phyloP scores from a whole-genome alignment of 164 flowering plant species.

The Akebia trifoliata region DNA sequence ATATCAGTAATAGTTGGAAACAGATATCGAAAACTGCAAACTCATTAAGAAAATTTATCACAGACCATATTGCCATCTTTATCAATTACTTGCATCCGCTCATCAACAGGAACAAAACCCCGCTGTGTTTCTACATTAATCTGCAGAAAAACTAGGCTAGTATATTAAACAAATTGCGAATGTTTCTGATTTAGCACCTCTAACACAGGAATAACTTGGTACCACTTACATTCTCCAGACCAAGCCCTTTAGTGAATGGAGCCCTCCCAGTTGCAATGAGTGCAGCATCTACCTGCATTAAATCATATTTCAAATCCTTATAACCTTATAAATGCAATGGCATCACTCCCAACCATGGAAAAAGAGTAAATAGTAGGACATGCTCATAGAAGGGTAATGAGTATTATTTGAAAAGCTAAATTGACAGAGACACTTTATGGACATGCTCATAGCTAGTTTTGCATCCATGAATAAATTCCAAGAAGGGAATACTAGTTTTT shows the following conservation, averaged over 20 bases:
- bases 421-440: no score
- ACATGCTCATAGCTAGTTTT: no score
- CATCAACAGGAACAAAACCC: constrained; percentile 97
- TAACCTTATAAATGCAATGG: no score
- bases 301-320: no score
- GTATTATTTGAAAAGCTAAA: no score
- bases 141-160: constrained; percentile 37
- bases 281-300: constrained; percentile 94
- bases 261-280: constrained; percentile 99
- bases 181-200: not conserved
- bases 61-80: constrained; percentile 76
- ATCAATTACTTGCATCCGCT: constrained; percentile 89
- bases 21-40: not conserved
- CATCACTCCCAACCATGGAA: no score
- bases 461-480: no score
- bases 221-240: constrained; percentile 84
- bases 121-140: constrained; percentile 86
- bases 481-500: no score
- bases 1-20: constrained; percentile 11
- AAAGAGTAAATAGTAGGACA: no score
- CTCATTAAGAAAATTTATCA: constrained; percentile 11
- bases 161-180: not conserved
- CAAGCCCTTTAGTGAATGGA: constrained; percentile 92
- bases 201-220: not conserved
- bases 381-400: no score